Base-by-base conservation (phyloP, 177 flowering plant genomes). In the Vitis hybrid region DNA sequence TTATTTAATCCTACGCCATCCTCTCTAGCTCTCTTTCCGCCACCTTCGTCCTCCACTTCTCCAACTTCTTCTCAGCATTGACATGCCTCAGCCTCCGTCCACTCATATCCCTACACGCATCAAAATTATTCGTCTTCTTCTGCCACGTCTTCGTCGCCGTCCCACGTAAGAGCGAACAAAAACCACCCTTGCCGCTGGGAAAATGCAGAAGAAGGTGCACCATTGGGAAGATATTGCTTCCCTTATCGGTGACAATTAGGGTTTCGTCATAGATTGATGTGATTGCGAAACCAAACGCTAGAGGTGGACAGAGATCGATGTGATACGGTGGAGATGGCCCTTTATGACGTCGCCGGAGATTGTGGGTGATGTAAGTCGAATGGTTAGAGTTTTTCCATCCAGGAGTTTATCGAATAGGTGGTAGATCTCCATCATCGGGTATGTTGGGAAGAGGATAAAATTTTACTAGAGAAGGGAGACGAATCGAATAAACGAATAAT, bases 61-160 rank as follows among this genome's bases (percentile, higher is more conserved):
- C 97, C 75, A 93, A 65, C 76, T 77, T 88, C 91, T 85, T 88
- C 94, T 95, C 98, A 23, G 99, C 97, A 72, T 95, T 93, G 63
- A 93, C 99, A 52, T 96, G 97, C 69, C 97, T 74, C 66, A 95
- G 71, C 78, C 99, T 83, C 72, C 97, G 78, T 7, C 99, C 99
- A 64, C 93, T 93, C 98, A 95, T 95, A 72, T 95, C 98, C 45
- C 97, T 75, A 62, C 99, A 96, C 12, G 99, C 99, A 67, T 96
- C 98, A 74, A 92, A 91, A 68, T 96, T 96, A 75, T 89, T 92
- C 12, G 98, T 96, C 85, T 96, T 96, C 83, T 93, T 95, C 82
- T 96, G 99, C 9, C 99, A 95, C 6, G 95, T 97, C 75, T 95
- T 96, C 10, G 99, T 90, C 21, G 91, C 98, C 8, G 97, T 97